These are phyloP conservation scores for Ganoderma sinense DNA, from an alignment of 1,284 basidiomycete species.

Conservation along the genomic window DNA sequence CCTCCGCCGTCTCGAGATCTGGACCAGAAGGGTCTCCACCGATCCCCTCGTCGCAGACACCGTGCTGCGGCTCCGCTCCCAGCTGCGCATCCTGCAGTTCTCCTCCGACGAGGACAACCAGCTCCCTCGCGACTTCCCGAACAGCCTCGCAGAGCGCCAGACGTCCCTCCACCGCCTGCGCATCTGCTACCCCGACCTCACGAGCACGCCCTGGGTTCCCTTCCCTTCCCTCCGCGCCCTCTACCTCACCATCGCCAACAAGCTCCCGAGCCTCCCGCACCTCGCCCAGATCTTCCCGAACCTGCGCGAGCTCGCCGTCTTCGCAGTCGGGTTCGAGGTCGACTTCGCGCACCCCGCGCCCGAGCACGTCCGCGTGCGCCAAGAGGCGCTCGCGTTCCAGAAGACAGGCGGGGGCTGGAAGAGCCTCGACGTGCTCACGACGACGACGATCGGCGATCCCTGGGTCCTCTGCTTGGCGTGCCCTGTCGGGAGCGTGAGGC, in stretches of 20 bases:
- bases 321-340: not conserved
- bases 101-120: not conserved
- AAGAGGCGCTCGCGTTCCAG: slow-evolving; percentile 10
- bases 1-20: slow-evolving; percentile 6
- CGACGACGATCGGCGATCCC: not conserved
- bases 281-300: slow-evolving; percentile 16
- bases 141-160: slow-evolving; percentile 8
- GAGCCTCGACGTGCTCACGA: slow-evolving; percentile 9
- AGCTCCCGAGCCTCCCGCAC: not conserved
- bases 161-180: slow-evolving; percentile 3
- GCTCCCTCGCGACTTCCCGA: not conserved
- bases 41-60: not conserved
- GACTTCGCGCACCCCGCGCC: not conserved
- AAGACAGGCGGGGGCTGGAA: slow-evolving; percentile 9
- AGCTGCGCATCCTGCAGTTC: slow-evolving; percentile 3
- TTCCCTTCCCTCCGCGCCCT: slow-evolving; percentile 14
- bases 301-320: slow-evolving; percentile 15
- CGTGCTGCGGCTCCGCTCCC: slow-evolving; percentile 4
- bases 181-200: slow-evolving; percentile 4
- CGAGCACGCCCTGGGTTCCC: not conserved
- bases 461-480: slow-evolving; percentile 11
- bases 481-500: slow-evolving; percentile 7
- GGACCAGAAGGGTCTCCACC: not conserved
- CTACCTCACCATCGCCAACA: slow-evolving; percentile 4
- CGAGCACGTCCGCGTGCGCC: not conserved